Conservation (phyloP, 768 basidiomycete species). For the Termitomyces sp. region DNA sequence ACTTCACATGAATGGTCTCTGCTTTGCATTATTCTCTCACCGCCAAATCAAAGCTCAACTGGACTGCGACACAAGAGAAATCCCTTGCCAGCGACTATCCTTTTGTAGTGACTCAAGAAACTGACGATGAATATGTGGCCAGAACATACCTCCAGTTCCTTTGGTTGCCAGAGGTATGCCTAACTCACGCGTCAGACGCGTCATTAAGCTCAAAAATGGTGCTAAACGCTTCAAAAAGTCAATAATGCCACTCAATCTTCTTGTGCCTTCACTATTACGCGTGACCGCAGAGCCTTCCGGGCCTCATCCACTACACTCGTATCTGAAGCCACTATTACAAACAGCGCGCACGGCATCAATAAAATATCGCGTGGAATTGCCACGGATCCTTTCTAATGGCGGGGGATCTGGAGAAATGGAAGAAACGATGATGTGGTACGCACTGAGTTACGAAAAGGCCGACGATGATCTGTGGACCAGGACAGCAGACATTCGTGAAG, state of each 20-base stretch:
- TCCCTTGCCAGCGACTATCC: conserved; percentile 54
- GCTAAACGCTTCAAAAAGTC: conserved; percentile 40
- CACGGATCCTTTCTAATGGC: conserved; percentile 53
- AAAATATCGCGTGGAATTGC: conserved; percentile 67
- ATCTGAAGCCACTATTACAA: conserved; percentile 62
- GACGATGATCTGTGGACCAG: conserved; percentile 27
- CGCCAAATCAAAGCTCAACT: conserved; percentile 26
- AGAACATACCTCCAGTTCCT: conserved; percentile 74
- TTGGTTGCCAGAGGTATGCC: conserved; percentile 72
- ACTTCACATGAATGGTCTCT: conserved; percentile 13
- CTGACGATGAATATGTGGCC: conserved; percentile 53
- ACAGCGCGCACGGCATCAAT: conserved; percentile 49
- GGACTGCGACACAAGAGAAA: conserved; percentile 62
- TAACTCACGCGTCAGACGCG: conserved; percentile 7
- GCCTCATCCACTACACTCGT: conserved; percentile 53
- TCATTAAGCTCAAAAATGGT: background rate
- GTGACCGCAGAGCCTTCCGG: conserved; percentile 35
- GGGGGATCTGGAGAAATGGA: conserved; percentile 64
- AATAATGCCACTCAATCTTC: conserved; percentile 60
- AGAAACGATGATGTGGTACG: conserved; percentile 78
- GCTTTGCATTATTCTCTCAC: conserved; percentile 15
- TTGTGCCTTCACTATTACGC: conserved; percentile 56
- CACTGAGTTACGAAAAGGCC: conserved; percentile 57
- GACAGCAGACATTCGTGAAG: conserved; percentile 23
- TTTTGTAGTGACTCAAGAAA: conserved; percentile 43